A percentile compares a stretch with the other conserved stretches of the same genome.
phyloP scores from a whole-genome alignment of 2,329 filamentous ascomycete genomes.

The Paramyrothecium sp. region DNA sequence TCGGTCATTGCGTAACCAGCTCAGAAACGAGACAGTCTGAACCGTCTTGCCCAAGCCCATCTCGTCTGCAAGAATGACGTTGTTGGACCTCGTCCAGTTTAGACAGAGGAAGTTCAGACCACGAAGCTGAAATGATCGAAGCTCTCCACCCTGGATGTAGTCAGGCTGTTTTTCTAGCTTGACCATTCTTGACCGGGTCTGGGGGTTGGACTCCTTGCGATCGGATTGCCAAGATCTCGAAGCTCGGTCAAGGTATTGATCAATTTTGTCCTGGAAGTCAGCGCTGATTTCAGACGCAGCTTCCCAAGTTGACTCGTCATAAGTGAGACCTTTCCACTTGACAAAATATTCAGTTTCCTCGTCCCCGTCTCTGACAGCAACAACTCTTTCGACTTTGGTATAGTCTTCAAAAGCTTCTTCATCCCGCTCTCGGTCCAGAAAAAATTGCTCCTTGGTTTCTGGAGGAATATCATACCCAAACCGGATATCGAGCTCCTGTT shows the following conservation, averaged over 20 bases:
- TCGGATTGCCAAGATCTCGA: conserved; percentile 80
- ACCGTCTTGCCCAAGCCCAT: conserved; percentile 99
- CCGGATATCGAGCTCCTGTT: conserved; percentile 75
- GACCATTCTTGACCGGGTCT: conserved; percentile 71
- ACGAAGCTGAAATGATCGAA: conserved; percentile 90
- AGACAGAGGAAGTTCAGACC: conserved; percentile 94
- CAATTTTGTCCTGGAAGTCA: conserved; percentile 84
- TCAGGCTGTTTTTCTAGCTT: conserved; percentile 78
- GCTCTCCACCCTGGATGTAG: conserved; percentile 80
- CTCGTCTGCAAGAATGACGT: conserved; percentile 96
- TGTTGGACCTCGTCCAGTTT: conserved; percentile 92
- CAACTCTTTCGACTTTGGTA: conserved; percentile 89
- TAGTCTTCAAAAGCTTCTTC: conserved; percentile 87
- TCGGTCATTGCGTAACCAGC: conserved; percentile 90
- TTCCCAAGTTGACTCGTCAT: conserved; percentile 97
- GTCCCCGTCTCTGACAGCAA: conserved; percentile 77
- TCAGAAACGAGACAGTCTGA: conserved; percentile 94
- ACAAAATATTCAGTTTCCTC: conserved; percentile 85
- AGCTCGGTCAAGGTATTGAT: conserved; percentile 83
- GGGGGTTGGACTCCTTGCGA: conserved; percentile 69
- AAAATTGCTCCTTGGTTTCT: conserved; percentile 90
- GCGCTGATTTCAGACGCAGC: conserved; percentile 69
- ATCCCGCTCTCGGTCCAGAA: conserved; percentile 89
- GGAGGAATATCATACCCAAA: conserved; percentile 74
- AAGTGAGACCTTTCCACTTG: conserved; percentile 94